Evolutionary conservation across 768 basidiomycete genomes (phyloP).

Genomic region (Lenzites betulinus): DNA sequence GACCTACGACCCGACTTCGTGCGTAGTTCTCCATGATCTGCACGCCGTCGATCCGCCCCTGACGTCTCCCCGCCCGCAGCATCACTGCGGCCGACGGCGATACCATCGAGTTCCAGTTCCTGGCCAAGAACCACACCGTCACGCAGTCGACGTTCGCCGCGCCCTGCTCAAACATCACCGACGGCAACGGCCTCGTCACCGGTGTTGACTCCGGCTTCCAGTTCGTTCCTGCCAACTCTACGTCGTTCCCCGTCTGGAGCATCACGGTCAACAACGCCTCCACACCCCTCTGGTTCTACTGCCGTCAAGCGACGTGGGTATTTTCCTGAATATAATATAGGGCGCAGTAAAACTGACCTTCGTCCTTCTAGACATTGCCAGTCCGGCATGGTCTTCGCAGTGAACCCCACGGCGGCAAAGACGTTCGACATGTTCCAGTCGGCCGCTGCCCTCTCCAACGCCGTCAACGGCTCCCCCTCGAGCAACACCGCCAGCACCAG

Average conservation of each 20-base stretch:
- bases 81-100: slow-evolving; percentile 46
- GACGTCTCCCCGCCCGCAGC: slow-evolving; percentile 27
- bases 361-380: slow-evolving; percentile 46
- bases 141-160: slow-evolving; percentile 60
- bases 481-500: slow-evolving; percentile 1
- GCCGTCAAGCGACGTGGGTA: slow-evolving; percentile 45
- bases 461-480: slow-evolving; percentile 17
- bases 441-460: slow-evolving; percentile 2
- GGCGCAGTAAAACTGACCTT: neutral
- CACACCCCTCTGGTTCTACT: slow-evolving; percentile 66
- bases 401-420: slow-evolving; percentile 52
- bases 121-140: slow-evolving; percentile 47
- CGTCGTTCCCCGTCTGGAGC: slow-evolving; percentile 44
- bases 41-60: neutral
- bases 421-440: slow-evolving; percentile 49
- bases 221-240: slow-evolving; percentile 34
- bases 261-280: slow-evolving; percentile 48
- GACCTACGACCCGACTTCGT: slow-evolving; percentile 32
- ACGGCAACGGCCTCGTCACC: slow-evolving; percentile 29
- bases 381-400: slow-evolving; percentile 61
- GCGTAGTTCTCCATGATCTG: neutral
- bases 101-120: slow-evolving; percentile 53
- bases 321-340: slow-evolving; percentile 18
- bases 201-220: slow-evolving; percentile 58
- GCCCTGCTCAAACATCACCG: slow-evolving; percentile 48